Base-by-base conservation (phyloP, 768 basidiomycete genomes). In the Termitomyces sp. region DNA sequence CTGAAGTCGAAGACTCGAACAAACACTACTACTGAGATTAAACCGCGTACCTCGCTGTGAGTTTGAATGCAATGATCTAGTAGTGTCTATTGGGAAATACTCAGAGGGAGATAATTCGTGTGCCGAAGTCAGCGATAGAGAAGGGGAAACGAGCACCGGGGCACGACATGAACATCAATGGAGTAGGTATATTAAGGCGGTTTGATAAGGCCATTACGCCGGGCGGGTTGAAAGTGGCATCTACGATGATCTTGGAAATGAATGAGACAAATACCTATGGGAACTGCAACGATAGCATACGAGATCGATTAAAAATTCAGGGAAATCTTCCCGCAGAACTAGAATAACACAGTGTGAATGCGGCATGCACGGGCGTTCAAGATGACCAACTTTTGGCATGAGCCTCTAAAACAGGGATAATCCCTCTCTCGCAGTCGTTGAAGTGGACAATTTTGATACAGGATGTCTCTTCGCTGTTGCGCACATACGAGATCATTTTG, bases 271-370 rank as follows among this genome's bases (percentile, higher is more conserved):
- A 29, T 52, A 32, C 42, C 6, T 25, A 25, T 59, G 55, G 5
- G 36, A 29, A 8, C 5, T 12, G n/a, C 4, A 55, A 31, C 31
- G n/a, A 52, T 11, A 36, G 65, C 77, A 50, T 60, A 86, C 84
- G 47, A 86, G 72, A 66, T 87, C 86, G 45, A 87, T 75, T 0
- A 86, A 87, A 8, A 86, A 81, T 58, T 83, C 80, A 0, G 86
- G 86, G 62, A 88, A 88, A 1, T 81, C 83, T 70, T 86, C 83
- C 60, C 87, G 83, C 31, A 86, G 69, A 57, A 85, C 81, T 83
- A 45, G 43, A 8, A n/a, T 45, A 45, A 45, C 25, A 25, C 25
- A 25, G 25, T 25, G 25, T 25, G 12, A 42, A 42, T 42, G 40
- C 40, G 5, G 40, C 4, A 17, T 5, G 5, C 12, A 40, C 11